A percentile compares a stretch with the other conserved stretches of the same genome.
Conservation (phyloP, 225 moss, liverwort and hornwort species). For the Neckera pumila region DNA sequence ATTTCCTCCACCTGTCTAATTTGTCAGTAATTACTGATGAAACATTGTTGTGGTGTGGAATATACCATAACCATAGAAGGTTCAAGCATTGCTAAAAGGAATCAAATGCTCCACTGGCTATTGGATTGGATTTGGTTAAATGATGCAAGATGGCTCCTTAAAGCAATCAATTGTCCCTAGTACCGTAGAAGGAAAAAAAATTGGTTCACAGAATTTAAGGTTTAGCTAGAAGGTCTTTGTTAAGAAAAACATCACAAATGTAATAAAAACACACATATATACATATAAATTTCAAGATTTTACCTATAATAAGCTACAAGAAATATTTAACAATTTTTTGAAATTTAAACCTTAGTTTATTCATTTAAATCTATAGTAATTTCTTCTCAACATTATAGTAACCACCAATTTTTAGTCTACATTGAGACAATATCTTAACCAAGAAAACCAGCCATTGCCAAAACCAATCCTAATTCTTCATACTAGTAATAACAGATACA, state of each 20-base stretch:
- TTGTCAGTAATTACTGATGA: no score
- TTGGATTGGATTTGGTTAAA: no score
- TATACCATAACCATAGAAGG: background rate
- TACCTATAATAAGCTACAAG: background rate
- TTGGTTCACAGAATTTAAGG: no score
- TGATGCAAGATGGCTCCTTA: background rate
- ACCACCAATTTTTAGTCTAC: no score
- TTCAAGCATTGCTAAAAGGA: accelerated
- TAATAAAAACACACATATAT: no score
- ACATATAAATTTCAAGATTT: background rate
- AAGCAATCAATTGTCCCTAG: background rate
- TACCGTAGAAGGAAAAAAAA: background rate
- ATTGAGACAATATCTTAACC: no score
- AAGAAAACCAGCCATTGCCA: background rate
- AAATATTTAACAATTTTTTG: background rate
- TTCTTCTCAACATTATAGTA: background rate
- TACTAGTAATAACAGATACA: background rate
- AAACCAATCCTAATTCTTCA: background rate
- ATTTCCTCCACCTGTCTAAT: no score
- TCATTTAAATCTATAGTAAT: background rate
- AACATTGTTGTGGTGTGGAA: no score
- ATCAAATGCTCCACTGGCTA: background rate
- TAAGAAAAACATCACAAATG: background rate
- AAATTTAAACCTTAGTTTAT: no score
- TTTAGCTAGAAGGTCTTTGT: background rate